Evolutionary conservation across 139 green algal species (phyloP), one percentile per base, ranked within the genome.

Genomic region (Trebouxia sp.): DNA sequence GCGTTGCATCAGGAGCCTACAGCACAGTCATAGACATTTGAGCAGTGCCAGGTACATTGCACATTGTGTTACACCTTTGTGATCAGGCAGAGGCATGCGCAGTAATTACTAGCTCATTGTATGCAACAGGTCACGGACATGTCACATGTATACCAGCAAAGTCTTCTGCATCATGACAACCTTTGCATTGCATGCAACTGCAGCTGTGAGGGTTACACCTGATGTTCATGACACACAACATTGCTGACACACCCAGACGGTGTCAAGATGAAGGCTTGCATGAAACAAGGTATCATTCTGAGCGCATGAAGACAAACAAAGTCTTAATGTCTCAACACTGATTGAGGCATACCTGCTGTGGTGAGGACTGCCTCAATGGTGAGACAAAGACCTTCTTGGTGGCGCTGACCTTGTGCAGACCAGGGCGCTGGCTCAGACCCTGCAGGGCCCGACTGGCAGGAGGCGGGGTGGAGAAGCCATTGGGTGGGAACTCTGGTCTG

Each of bases 301-400:
- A n/a, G n/a, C n/a, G n/a, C n/a, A n/a, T n/a, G n/a, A n/a, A n/a
- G n/a, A n/a, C n/a, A n/a, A n/a, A n/a, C n/a, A n/a, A n/a, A n/a
- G n/a, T n/a, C n/a, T n/a, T n/a, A n/a, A n/a, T n/a, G n/a, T n/a
- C n/a, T n/a, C n/a, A n/a, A n/a, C n/a, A n/a, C n/a, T n/a, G n/a
- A n/a, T n/a, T n/a, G n/a, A n/a, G n/a, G n/a, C n/a, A n/a, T 62
- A 78, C 66, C 67, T 83, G 66, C 50, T 83, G 48, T 41, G 62
- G 43, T 20, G 62, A 72, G n/a, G 66, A 72, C 1, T 79, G 79
- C 35, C 79, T 72, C 66, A 83, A 35, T 8, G 79, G 79, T 43
- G 79, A 83, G 32, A 83, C 67, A 62, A 83, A 79, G 10, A 83
- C 79, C 35, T 83, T 79, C 74, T 79, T 79, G 74, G 45, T 32